These are phyloP conservation scores for Chrysanthemum lavandulifolium DNA, from an alignment of 129 eudicot genomes.

Conservation along the genomic window DNA sequence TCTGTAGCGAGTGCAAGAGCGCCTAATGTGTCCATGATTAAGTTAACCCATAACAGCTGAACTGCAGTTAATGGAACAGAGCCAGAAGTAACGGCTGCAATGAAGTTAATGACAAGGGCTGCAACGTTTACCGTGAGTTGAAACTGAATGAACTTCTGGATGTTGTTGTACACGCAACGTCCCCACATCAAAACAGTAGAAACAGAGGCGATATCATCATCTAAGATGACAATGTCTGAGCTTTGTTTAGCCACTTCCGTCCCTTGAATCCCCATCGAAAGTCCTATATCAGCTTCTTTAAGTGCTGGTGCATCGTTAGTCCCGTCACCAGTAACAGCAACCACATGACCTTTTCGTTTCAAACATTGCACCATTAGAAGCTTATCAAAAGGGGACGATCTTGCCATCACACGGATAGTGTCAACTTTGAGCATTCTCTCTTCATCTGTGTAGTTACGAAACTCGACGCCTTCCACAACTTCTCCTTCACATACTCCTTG, in stretches of 20 bases:
- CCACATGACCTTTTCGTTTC: slow-evolving; percentile 80
- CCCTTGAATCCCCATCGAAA: slow-evolving; percentile 95
- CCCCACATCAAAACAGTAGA: slow-evolving; percentile 85
- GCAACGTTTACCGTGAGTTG: slow-evolving; percentile 88
- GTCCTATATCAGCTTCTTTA: slow-evolving; percentile 88
- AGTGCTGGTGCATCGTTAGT: slow-evolving; percentile 93
- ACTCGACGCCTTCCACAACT: slow-evolving; percentile 70
- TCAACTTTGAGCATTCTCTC: slow-evolving; percentile 58
- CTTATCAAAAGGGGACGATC: slow-evolving; percentile 86
- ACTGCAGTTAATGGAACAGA: slow-evolving; percentile 79
- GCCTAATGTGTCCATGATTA: slow-evolving; percentile 90
- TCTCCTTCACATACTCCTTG: slow-evolving; percentile 39
- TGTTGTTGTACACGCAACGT: slow-evolving; percentile 76
- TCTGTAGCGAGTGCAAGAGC: slow-evolving; percentile 91
- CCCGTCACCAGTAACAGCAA: slow-evolving; percentile 89
- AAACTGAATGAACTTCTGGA: slow-evolving; percentile 82
- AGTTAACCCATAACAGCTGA: slow-evolving; percentile 79
- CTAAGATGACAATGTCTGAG: slow-evolving; percentile 81
- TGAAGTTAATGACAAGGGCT: slow-evolving; percentile 74
- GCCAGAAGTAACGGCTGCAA: slow-evolving; percentile 81
- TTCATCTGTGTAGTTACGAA: slow-evolving; percentile 64
- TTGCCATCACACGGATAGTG: slow-evolving; percentile 74
- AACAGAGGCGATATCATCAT: slow-evolving; percentile 75
- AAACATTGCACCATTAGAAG: slow-evolving; percentile 82
- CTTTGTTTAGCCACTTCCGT: slow-evolving; percentile 87